Conservation (phyloP, 31 red algal species). For the Porphyra umbilicalis region DNA sequence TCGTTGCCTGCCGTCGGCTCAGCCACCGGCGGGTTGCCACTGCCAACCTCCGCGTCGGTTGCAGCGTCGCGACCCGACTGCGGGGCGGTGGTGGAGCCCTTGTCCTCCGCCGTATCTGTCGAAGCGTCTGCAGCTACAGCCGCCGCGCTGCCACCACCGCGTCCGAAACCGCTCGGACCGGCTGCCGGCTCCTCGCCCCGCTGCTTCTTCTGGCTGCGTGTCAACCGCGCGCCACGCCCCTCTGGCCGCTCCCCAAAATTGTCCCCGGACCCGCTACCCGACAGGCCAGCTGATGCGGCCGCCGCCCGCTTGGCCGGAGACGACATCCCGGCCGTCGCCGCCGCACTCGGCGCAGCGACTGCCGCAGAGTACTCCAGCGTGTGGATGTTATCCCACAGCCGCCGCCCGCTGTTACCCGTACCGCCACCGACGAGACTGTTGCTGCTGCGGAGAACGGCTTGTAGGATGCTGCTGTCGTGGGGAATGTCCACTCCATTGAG, state of each 20-base stretch:
- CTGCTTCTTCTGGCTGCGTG: neutral
- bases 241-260: neutral
- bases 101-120: too few relatives aligned
- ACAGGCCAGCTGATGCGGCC: neutral
- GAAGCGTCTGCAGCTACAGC: too few relatives aligned
- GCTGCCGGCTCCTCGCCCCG: neutral
- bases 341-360: neutral
- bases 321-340: neutral
- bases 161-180: too few relatives aligned
- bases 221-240: neutral
- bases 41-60: too few relatives aligned
- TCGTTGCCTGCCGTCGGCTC: too few relatives aligned
- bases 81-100: too few relatives aligned
- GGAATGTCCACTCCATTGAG: constrained; percentile 35
- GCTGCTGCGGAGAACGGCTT: constrained; percentile 30
- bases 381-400: constrained; percentile 65
- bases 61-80: too few relatives aligned
- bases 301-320: neutral
- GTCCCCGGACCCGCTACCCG: neutral
- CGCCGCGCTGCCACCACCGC: too few relatives aligned
- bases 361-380: constrained; percentile 32
- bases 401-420: neutral
- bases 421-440: constrained; percentile 11
- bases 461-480: constrained; percentile 47
- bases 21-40: too few relatives aligned